Evolutionary conservation across 305 asterid genomes (phyloP), one percentile per base, ranked within the genome.

Genomic region (Fraxinus paxiana): DNA sequence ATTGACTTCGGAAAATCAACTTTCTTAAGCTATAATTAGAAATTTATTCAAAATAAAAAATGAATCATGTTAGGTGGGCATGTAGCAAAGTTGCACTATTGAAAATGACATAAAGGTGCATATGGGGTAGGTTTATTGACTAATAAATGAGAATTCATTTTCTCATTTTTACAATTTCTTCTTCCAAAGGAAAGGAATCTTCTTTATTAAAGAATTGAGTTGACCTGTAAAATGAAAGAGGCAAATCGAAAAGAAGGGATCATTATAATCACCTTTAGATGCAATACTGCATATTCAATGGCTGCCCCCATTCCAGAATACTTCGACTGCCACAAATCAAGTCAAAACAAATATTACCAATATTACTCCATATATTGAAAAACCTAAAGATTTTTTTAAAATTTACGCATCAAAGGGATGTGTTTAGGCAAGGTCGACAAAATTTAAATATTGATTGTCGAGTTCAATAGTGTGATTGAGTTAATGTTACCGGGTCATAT

Each of bases 271-370:
- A 93, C 98, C 98, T 94, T 92, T 2, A 93, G 86, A 87, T 93
- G 92, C 79, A 87, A 22, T 7, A 94, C 96, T 61, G 97, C 98
- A 88, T 94, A 94, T 90, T 94, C 98, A 82, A 94, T 92, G 67
- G 97, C 96, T 75, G 98, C 98, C 81, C 98, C 98, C 69, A 85
- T 85, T 81, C 98, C 97, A 6, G 95, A 89, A 86, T 89, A 89
- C 80, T 91, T 94, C 22, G 83, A 87, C 98, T 94, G 92, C 87
- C 80, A 75, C 69, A 43, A 34, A 48, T 43, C 30, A 20, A 76
- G 71, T 72, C 74, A 79, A 34, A 41, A 17, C 37, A 65, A 65
- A 65, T 9, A 24, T 20, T 79, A 41, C 28, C 1, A 26, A 26
- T 26, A 26, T 26, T 26, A 26, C 0, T 43, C 65, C 4, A 15